Evolutionary conservation across 2,329 filamentous ascomycete species (phyloP).

Genomic region (Teratosphaeriaceae sp.): DNA sequence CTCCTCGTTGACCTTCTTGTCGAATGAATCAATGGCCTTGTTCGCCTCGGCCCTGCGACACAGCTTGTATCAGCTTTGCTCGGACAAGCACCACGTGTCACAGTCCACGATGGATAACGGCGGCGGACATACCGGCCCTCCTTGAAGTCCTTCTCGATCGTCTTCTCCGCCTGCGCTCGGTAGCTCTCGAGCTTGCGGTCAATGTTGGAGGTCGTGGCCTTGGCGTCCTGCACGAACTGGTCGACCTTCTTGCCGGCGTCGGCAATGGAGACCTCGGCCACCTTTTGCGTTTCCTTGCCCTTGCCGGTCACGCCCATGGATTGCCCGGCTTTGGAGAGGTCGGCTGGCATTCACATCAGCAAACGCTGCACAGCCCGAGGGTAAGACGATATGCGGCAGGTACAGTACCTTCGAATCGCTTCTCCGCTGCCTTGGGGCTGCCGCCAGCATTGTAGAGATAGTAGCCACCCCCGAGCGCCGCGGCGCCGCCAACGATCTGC

Average conservation of each 20-base stretch:
- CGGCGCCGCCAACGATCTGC: constrained; percentile 37
- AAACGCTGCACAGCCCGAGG: no score
- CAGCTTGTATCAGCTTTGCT: background rate
- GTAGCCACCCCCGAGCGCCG: constrained; percentile 66
- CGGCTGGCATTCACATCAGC: no score
- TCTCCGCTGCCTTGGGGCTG: constrained; percentile 72
- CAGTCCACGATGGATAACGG: no score
- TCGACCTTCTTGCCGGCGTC: constrained; percentile 46
- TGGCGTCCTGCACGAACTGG: constrained; percentile 25
- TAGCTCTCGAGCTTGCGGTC: constrained; percentile 17
- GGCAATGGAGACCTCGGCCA: constrained; percentile 41
- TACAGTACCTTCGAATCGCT: constrained; percentile 82
- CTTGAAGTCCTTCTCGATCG: constrained; percentile 56
- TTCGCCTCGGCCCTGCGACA: constrained; percentile 38
- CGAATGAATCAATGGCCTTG: constrained; percentile 64
- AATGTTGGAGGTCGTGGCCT: constrained; percentile 13
- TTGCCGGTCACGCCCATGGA: constrained; percentile 59
- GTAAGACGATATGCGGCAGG: no score
- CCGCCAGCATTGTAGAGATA: constrained; percentile 89
- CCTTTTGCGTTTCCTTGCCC: constrained; percentile 17
- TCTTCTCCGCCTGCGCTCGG: constrained; percentile 48
- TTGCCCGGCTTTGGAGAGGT: constrained; percentile 62
- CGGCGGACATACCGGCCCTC: constrained; percentile 47
- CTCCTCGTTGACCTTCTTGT: constrained; percentile 59
- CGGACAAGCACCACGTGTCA: background rate